A percentile compares a stretch with the other conserved stretches of the same genome.
Conservation (phyloP, 768 basidiomycete genomes). For the Lanmaoa rubissima region DNA sequence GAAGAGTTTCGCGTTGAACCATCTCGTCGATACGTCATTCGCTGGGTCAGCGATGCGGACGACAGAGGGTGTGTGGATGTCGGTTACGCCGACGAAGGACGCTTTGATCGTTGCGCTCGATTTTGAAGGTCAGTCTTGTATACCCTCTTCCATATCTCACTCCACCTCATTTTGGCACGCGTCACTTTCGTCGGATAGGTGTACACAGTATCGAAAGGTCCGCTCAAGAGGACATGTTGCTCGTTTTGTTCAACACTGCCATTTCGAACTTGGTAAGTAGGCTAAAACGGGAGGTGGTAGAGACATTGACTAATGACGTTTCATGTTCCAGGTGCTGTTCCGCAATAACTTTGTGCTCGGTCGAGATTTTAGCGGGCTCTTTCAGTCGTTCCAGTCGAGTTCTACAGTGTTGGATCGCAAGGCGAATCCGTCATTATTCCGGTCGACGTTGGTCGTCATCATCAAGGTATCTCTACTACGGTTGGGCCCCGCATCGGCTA, state of each 20-base stretch:
- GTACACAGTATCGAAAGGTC: constrained; percentile 65
- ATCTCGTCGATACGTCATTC: constrained; percentile 62
- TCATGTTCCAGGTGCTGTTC: constrained; percentile 48
- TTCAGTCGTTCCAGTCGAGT: constrained; percentile 62
- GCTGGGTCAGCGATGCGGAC: constrained; percentile 67
- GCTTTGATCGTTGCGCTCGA: constrained; percentile 56
- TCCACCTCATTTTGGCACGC: background rate
- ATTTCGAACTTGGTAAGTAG: constrained; percentile 60
- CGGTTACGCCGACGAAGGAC: constrained; percentile 58
- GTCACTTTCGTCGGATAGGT: constrained; percentile 29
- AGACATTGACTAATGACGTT: background rate
- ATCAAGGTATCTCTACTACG: constrained; percentile 45
- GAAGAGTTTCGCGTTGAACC: constrained; percentile 58
- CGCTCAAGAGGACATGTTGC: constrained; percentile 59
- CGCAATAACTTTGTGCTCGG: constrained; percentile 65
- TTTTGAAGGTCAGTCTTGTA: constrained; percentile 48
- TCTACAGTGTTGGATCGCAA: constrained; percentile 56
- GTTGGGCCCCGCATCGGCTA: no score
- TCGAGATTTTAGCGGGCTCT: constrained; percentile 59
- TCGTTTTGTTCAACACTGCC: constrained; percentile 64
- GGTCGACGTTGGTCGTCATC: constrained; percentile 58
- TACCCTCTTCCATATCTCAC: background rate
- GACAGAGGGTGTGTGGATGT: constrained; percentile 69
- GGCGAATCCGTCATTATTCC: constrained; percentile 56
- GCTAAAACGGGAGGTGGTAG: constrained; percentile 6